Evolutionary conservation across 1,284 basidiomycete species (phyloP).

Genomic region (Xerocomus amazonicus): DNA sequence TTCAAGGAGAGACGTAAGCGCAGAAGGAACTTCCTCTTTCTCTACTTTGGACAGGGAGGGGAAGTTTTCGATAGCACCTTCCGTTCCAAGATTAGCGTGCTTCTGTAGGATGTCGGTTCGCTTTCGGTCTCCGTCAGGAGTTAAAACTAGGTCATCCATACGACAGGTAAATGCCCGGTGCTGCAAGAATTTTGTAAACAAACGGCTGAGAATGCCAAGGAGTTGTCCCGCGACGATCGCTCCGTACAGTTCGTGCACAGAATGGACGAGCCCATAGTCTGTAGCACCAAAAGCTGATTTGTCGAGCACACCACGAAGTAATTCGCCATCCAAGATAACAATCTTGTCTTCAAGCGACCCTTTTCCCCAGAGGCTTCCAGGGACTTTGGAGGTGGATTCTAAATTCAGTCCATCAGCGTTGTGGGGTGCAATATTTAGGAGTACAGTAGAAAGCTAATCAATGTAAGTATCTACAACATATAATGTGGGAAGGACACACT

Average conservation of each 20-base stretch:
- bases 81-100: conserved; percentile 74
- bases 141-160: conserved; percentile 97
- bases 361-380: conserved; percentile 79
- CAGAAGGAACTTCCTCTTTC: conserved; percentile 48
- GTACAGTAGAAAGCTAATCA: conserved; percentile 82
- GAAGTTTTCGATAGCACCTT: conserved; percentile 89
- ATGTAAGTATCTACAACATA: conserved; percentile 2
- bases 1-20: conserved; percentile 68
- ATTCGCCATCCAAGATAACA: conserved; percentile 89
- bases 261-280: conserved; percentile 95
- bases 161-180: conserved; percentile 97
- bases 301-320: conserved; percentile 91
- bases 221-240: conserved; percentile 86
- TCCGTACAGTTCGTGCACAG: conserved; percentile 98
- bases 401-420: conserved; percentile 85
- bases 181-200: conserved; percentile 97
- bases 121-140: conserved; percentile 72
- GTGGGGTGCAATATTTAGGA: conserved; percentile 87
- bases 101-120: conserved; percentile 70
- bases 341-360: conserved; percentile 83
- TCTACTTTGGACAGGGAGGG: conserved; percentile 58
- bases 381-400: conserved; percentile 84
- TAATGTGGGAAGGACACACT: conserved; percentile 45
- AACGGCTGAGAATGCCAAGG: conserved; percentile 87
- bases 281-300: conserved; percentile 98